Conservation (phyloP, 2,329 filamentous ascomycete genomes). For the Monosporascus cannonballus region DNA sequence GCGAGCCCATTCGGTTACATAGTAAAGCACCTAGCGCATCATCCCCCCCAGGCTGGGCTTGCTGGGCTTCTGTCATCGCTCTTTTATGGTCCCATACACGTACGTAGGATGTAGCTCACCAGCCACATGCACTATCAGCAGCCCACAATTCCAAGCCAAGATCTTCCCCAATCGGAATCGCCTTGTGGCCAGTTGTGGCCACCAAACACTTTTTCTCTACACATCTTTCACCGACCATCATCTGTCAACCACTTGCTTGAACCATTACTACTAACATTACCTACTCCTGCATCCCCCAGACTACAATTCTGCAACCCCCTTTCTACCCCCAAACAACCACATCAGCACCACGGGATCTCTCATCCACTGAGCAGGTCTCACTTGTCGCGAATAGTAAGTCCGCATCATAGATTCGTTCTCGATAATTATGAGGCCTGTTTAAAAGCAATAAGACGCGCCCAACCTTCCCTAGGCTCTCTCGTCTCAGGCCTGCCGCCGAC, state of each 20-base stretch:
- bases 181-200: neutral
- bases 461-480: neutral
- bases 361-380: constrained; percentile 30
- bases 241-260: neutral
- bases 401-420: neutral
- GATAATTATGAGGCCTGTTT: neutral
- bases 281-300: constrained; percentile 5
- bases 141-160: constrained; percentile 2
- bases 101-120: neutral
- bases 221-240: neutral
- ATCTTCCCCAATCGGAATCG: neutral
- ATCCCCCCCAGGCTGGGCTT: no score
- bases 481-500: neutral
- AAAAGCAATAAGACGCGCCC: neutral
- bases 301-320: constrained; percentile 8
- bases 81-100: constrained; percentile 1
- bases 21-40: no score
- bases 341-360: constrained; percentile 27
- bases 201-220: constrained; percentile 1
- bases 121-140: neutral
- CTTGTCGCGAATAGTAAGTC: constrained; percentile 27
- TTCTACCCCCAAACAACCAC: constrained; percentile 23
- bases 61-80: neutral
- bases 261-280: neutral
- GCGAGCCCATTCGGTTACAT: no score